Conservation (phyloP, 2,329 filamentous ascomycete species). For the Xylaria hypoxylon region DNA sequence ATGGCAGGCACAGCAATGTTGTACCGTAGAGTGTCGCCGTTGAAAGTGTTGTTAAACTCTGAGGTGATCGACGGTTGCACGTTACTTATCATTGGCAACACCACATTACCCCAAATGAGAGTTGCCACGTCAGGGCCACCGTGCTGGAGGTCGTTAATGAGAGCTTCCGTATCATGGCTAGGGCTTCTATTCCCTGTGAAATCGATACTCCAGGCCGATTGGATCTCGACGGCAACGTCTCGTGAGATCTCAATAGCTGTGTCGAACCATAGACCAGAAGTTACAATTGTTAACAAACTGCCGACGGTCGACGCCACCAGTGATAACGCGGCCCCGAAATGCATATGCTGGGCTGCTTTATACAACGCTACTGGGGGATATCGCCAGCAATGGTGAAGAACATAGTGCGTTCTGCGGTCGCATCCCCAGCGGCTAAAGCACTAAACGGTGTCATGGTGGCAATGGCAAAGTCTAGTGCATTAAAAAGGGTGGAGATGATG, state of each 20-base stretch:
- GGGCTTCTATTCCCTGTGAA: no score
- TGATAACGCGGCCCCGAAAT: conserved; percentile 10
- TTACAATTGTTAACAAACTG: conserved; percentile 13
- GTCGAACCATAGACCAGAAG: conserved; percentile 9
- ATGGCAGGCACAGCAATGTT: conserved; percentile 14
- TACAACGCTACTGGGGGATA: conserved; percentile 12
- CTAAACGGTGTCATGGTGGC: no score
- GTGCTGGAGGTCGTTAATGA: no score
- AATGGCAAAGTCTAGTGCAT: background rate
- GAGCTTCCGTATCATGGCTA: no score
- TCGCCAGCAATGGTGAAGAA: conserved; percentile 7
- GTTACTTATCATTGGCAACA: background rate
- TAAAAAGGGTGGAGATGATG: conserved; percentile 11
- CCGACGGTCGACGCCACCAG: conserved; percentile 11
- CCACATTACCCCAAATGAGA: no score
- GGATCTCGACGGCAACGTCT: conserved; percentile 6
- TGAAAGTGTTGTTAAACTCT: background rate
- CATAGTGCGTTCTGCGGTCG: conserved; percentile 7
- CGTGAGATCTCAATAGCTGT: conserved; percentile 3
- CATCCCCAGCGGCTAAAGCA: no score
- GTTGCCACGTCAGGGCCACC: no score
- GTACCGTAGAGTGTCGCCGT: background rate
- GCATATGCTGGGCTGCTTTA: conserved; percentile 11
- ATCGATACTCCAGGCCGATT: conserved; percentile 2
- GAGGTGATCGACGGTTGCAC: background rate